These are phyloP conservation scores for Nemania sp. DNA, from an alignment of 2,329 filamentous ascomycete species.

Conservation along the genomic window DNA sequence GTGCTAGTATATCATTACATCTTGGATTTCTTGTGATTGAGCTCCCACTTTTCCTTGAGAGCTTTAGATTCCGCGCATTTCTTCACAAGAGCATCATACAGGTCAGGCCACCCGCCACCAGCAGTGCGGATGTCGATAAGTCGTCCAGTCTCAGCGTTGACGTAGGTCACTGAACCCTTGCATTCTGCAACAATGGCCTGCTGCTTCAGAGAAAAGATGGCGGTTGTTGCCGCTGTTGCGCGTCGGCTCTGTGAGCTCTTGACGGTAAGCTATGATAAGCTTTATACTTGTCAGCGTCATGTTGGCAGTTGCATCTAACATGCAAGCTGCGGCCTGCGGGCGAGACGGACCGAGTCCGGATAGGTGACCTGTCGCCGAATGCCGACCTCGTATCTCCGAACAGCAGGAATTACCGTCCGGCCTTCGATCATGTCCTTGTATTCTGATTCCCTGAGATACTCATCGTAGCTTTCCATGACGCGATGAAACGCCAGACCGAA, in stretches of 20 bases:
- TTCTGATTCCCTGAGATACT: neutral
- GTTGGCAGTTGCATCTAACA: neutral
- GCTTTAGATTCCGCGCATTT: neutral
- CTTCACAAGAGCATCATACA: neutral
- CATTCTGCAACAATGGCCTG: constrained; percentile 32
- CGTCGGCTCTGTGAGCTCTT: neutral
- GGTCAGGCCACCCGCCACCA: constrained; percentile 24
- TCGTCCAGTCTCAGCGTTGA: constrained; percentile 30
- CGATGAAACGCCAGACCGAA: neutral
- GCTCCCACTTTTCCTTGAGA: neutral
- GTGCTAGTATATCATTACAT: no score
- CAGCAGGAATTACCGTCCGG: neutral
- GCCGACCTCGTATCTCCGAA: neutral
- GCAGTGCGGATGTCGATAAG: constrained; percentile 32
- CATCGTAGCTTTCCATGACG: neutral
- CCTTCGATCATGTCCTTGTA: neutral
- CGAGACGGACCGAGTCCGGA: neutral
- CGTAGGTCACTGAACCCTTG: constrained; percentile 29
- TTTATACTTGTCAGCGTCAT: neutral
- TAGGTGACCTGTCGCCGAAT: neutral
- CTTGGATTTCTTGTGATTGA: no score
- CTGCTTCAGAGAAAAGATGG: constrained; percentile 30
- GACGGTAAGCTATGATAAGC: neutral
- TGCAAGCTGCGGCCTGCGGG: neutral
- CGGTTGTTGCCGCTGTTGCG: neutral